These are phyloP conservation scores for Calonectria honghensis DNA, from an alignment of 2,329 filamentous ascomycete species.

Conservation along the genomic window DNA sequence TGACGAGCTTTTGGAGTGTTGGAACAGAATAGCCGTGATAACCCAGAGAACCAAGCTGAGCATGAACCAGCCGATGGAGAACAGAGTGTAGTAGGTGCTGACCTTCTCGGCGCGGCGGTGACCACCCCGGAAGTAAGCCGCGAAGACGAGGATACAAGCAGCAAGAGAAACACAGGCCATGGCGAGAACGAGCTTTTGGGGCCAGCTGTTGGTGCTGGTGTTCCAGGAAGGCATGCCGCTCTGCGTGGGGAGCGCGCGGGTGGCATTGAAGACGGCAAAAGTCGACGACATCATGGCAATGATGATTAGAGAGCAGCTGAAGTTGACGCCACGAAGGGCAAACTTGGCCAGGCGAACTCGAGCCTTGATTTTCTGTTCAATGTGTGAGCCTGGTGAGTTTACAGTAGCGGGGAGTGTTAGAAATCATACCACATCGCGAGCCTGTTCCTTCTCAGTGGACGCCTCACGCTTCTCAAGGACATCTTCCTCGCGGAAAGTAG, in stretches of 20 bases:
- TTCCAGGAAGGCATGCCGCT: constrained; percentile 93
- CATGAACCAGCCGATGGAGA: constrained; percentile 94
- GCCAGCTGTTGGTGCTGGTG: constrained; percentile 86
- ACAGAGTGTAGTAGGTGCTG: constrained; percentile 95
- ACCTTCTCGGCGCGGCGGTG: constrained; percentile 94
- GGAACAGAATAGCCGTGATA: constrained; percentile 87
- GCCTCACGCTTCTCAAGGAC: constrained; percentile 89
- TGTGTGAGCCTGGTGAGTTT: constrained; percentile 52
- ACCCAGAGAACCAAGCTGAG: constrained; percentile 96
- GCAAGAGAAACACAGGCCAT: constrained; percentile 88
- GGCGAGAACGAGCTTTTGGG: constrained; percentile 87
- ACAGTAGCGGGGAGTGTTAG: neutral
- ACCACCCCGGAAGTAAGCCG: constrained; percentile 91
- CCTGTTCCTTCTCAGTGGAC: constrained; percentile 89
- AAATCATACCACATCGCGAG: constrained; percentile 85
- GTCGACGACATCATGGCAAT: constrained; percentile 92
- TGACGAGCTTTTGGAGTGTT: constrained; percentile 81
- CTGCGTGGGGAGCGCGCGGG: constrained; percentile 82
- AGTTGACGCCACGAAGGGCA: constrained; percentile 95
- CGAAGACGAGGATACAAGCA: constrained; percentile 87
- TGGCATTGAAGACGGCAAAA: constrained; percentile 94
- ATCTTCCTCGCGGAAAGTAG: constrained; percentile 93
- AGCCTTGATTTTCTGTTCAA: constrained; percentile 88
- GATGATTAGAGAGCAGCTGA: constrained; percentile 96
- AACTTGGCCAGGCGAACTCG: constrained; percentile 95